A percentile compares a stretch with the other conserved stretches of the same genome.
Conservation (phyloP, 306 rosid genomes). For the Castanea mollissima region DNA sequence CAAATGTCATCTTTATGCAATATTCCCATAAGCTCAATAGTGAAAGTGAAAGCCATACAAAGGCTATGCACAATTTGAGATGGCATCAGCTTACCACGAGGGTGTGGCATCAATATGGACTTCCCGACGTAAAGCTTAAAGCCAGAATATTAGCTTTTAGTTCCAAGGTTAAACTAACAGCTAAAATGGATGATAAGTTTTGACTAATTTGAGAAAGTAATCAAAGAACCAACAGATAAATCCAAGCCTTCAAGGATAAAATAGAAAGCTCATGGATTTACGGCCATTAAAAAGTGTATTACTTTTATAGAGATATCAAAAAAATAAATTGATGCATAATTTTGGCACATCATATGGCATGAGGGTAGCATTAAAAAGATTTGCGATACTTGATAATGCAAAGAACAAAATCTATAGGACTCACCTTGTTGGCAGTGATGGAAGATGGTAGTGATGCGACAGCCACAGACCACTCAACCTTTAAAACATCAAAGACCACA, state of each 20-base stretch:
- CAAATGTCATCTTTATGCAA: no score
- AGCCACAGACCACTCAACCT: conserved; percentile 68
- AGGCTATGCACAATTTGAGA: no score
- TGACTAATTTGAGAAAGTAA: neutral
- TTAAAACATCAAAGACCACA: no score
- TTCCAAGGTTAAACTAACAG: neutral
- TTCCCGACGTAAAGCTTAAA: neutral
- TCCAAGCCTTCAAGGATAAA: neutral
- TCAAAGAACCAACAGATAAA: neutral
- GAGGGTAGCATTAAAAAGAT: neutral
- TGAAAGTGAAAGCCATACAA: no score
- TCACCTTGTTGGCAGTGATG: conserved; percentile 65
- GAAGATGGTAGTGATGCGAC: conserved; percentile 67
- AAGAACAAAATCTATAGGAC: conserved; percentile 12
- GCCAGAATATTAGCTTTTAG: neutral
- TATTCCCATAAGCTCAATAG: no score
- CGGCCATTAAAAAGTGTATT: neutral
- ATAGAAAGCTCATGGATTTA: neutral
- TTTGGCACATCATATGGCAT: neutral
- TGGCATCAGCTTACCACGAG: no score
- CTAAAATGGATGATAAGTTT: neutral
- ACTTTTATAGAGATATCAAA: neutral
- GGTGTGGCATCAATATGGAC: no score
- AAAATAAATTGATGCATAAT: neutral
- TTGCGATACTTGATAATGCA: neutral